Evolutionary conservation across 139 green algal species (phyloP), one percentile per base, ranked within the genome.

Genomic region (Parachlorella kessleri): DNA sequence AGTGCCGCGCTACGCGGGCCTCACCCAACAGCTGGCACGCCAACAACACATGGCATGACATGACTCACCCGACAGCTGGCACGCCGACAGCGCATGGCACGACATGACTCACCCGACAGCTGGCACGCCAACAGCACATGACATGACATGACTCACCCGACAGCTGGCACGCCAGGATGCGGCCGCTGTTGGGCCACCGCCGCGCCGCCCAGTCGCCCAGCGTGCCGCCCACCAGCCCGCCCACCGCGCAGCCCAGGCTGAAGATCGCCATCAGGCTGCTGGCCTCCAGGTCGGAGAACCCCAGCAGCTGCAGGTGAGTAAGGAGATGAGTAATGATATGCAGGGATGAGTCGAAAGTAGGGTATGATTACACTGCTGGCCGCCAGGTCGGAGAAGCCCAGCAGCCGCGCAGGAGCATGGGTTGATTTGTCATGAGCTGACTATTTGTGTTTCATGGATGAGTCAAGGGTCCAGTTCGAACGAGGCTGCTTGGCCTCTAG

Each of bases 301-400:
- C 94, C 38, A 95, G 82, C 32, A 96, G 84, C 77, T 87, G 82
- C 36, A 48, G 35, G 10, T 54, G 30, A 8, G 2, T 32, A 36
- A 48, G 23, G 35, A 33, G 42, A 68, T 10, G 26, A 21, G 63
- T 10, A 30, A 68, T 7, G 23, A 33, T 30, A 28, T 59, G 21
- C 48, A 28, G 48, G 48, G 21, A 18, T 28, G 48, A 28, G 48
- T 14, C 48, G 21, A 59, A 59, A 1, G 48, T 24, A 96, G 78
- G 48, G 48, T 63, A 28, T 14, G 53, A 85, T 87, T 3, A 92
- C 64, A 9, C 38, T 21, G 36, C 68, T 36, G 10, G 81, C 67
- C 26, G 70, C 24, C 65, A 85, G 48, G 81, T 87, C 66, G 26
- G 66, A 82, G 84, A 98, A 98, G 21, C 94, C 94, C 38, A 95